Conservation (phyloP, 2,329 filamentous ascomycete species). For the Amauroascus verrucosus region DNA sequence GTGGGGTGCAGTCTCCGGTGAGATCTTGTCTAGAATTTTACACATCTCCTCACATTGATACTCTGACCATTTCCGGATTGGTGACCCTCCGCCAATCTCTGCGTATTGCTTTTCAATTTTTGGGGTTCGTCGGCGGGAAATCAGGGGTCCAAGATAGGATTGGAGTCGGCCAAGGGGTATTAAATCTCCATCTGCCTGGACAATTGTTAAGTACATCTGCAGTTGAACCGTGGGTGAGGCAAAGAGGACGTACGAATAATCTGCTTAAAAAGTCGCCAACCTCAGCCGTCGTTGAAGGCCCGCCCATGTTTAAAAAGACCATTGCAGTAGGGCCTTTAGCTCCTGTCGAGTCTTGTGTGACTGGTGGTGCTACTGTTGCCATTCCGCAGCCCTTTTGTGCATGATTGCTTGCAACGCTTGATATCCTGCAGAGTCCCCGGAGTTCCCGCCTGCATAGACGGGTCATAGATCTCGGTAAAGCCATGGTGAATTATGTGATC, state of each 20-base stretch:
- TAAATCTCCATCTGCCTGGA: conserved; percentile 76
- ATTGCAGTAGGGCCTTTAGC: conserved; percentile 83
- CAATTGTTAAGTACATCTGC: conserved; percentile 1
- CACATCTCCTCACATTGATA: conserved; percentile 92
- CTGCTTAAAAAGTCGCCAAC: conserved; percentile 83
- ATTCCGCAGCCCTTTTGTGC: conserved; percentile 24
- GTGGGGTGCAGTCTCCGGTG: conserved; percentile 86
- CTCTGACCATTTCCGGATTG: conserved; percentile 96
- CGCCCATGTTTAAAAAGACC: conserved; percentile 99
- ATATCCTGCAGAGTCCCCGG: conserved; percentile 3
- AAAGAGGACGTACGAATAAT: conserved; percentile 61
- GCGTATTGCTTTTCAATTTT: conserved; percentile 96
- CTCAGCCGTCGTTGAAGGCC: conserved; percentile 76
- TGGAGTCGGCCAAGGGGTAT: conserved; percentile 93
- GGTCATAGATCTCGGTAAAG: conserved; percentile 10
- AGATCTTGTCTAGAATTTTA: conserved; percentile 84
- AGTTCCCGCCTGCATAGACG: conserved; percentile 7
- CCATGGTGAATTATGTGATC: conserved; percentile 8
- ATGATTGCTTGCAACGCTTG: background rate
- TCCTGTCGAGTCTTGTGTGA: conserved; percentile 63
- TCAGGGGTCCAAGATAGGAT: conserved; percentile 77
- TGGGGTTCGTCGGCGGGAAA: conserved; percentile 75
- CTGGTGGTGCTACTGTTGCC: conserved; percentile 60
- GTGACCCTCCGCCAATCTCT: conserved; percentile 92
- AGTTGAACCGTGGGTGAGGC: background rate